Evolutionary conservation across 192 early-diverging fungal genomes (phyloP).

Genomic region (Spizellomyces punctatus): DNA sequence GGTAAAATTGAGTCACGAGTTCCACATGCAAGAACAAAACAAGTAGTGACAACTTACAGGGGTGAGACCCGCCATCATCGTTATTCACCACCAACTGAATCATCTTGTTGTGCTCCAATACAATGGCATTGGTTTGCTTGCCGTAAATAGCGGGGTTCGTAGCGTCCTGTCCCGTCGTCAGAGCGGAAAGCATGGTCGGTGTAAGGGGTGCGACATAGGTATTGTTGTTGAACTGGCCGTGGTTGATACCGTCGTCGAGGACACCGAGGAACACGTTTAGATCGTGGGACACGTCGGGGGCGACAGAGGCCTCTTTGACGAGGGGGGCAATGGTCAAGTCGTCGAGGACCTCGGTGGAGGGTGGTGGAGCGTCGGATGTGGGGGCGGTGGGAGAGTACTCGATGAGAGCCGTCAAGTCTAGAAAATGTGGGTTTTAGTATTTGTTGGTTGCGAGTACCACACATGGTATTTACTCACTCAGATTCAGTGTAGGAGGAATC

Average conservation of each 20-base stretch:
- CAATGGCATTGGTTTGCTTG: constrained; percentile 59
- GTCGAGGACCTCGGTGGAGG: constrained; percentile 43
- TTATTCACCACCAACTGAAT: constrained; percentile 78
- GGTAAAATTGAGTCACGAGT: too few species aligned
- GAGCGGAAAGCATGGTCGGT: constrained; percentile 68
- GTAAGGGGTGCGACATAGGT: constrained; percentile 66
- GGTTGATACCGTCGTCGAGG: constrained; percentile 74
- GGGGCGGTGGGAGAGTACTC: constrained; percentile 11
- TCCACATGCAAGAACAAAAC: too few species aligned
- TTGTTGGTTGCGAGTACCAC: too few species aligned
- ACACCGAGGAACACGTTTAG: constrained; percentile 68
- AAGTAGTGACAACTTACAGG: too few species aligned
- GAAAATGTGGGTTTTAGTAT: neutral
- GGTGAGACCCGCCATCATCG: constrained; percentile 71
- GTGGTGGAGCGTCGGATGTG: neutral
- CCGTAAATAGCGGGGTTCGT: constrained; percentile 61
- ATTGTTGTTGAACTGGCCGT: constrained; percentile 80
- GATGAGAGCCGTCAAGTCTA: constrained; percentile 19
- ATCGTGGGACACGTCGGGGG: constrained; percentile 49
- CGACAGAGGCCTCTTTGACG: constrained; percentile 40
- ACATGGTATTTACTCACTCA: too few species aligned
- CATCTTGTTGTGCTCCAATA: constrained; percentile 62
- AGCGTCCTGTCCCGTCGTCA: constrained; percentile 56
- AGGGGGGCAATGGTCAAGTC: constrained; percentile 57
- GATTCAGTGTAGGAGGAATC: constrained; percentile 4